phyloP scores from a whole-genome alignment of 495 filamentous ascomycete species.

The Penicillium soppii region DNA sequence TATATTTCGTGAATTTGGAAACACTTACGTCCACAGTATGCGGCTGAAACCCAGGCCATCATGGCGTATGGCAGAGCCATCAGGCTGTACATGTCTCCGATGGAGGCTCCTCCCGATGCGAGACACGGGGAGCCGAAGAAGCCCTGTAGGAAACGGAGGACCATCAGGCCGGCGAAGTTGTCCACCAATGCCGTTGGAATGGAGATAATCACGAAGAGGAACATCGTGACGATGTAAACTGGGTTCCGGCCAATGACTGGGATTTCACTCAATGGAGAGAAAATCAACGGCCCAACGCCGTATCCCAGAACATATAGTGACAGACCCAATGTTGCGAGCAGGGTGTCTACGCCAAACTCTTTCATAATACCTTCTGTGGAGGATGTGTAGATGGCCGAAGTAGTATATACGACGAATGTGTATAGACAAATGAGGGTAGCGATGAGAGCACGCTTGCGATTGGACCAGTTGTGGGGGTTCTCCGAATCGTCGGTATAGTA shows the following conservation, averaged over 20 bases:
- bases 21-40: conserved; percentile 46
- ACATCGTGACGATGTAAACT: conserved; percentile 51
- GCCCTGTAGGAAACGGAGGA: conserved; percentile 53
- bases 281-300: conserved; percentile 45
- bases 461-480: conserved; percentile 58
- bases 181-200: conserved; percentile 48
- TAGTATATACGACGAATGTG: conserved; percentile 39
- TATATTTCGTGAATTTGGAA: no score
- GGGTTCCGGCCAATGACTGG: conserved; percentile 51
- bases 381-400: conserved; percentile 34
- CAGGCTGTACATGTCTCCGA: conserved; percentile 55
- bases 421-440: conserved; percentile 31
- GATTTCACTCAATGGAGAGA: conserved; percentile 50
- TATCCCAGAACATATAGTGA: conserved; percentile 55
- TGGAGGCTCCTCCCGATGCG: conserved; percentile 54
- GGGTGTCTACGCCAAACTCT: conserved; percentile 38
- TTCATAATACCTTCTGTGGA: conserved; percentile 32
- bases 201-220: conserved; percentile 49
- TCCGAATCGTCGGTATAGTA: conserved; percentile 51
- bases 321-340: conserved; percentile 47
- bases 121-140: conserved; percentile 55
- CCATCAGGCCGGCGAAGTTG: conserved; percentile 49
- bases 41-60: conserved; percentile 52
- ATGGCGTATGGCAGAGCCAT: conserved; percentile 54
- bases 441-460: conserved; percentile 21